Evolutionary conservation across 306 rosid species (phyloP).

Genomic region (Gillenia trifoliata): DNA sequence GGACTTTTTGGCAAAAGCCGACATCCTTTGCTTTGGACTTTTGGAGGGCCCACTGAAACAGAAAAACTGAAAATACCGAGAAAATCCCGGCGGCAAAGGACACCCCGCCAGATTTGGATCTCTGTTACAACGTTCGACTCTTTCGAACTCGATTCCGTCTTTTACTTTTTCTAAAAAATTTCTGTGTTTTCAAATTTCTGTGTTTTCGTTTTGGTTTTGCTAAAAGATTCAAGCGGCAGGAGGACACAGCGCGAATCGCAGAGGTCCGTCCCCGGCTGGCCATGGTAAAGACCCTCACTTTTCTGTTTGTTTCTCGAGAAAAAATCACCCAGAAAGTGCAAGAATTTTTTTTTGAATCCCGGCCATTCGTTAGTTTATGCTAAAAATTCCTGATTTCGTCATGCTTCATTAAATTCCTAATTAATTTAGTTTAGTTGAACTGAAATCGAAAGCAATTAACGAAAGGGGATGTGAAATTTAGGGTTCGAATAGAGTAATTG

Average conservation of each 20-base stretch:
- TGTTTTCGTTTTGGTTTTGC: too few relatives aligned
- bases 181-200: too few relatives aligned
- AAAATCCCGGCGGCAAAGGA: neutral
- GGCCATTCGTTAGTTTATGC: neutral
- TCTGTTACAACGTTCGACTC: neutral
- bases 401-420: neutral
- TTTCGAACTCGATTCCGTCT: neutral
- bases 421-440: neutral
- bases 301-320: conserved; percentile 5
- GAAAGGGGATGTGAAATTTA: neutral
- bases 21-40: neutral
- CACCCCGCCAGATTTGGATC: conserved; percentile 2
- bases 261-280: conserved; percentile 3
- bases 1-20: neutral
- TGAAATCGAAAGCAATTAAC: neutral
- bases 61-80: neutral
- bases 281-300: conserved; percentile 26
- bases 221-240: neutral
- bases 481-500: conserved; percentile 1
- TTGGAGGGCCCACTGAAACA: neutral
- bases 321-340: neutral
- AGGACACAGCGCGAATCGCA: neutral
- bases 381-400: neutral
- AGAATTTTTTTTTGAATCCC: neutral
- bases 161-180: neutral